Base-by-base conservation (phyloP, 176 grass and related monocot genomes). In the Musa schizocarpa region DNA sequence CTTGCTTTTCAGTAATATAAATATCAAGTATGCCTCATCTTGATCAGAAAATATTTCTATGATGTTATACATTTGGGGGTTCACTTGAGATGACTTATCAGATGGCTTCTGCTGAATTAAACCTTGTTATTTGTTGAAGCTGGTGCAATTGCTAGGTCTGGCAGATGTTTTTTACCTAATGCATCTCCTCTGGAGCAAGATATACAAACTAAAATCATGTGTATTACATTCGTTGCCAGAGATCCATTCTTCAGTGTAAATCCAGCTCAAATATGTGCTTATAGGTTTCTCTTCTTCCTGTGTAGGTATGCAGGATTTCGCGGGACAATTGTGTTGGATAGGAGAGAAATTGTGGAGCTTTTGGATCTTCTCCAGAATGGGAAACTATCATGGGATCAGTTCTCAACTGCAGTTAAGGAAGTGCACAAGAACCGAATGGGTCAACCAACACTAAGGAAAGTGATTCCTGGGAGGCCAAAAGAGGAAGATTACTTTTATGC, bases 401-500 rank as follows among this genome's bases (percentile, higher is more conserved):
- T 94, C 74, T 89, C 84, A 53, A 67, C 64, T 74, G 83, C 95
- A 68, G 83, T 99, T 27, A 89, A 85, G 75, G 88, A 89, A 68
- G 74, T 94, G 73, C 88, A 99, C 48, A 86, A 82, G 76, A 79
- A 82, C 16, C 86, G 84, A 84, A 99, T 91, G 88, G 89, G 95
- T 71, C 86, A 94, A 50, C 95, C 88, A 11, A 87, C 76, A 58
- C 79, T 70, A 82, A 89, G 95, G 75, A 83, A 52, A 68, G 76
- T 86, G 59, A 70, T 99, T 43, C 65, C 75, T 0, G 88, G 88
- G 50, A 84, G 81, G 19, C 88, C 95, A n/a, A 99, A 99, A 82
- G 95, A 99, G 81, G 90, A 99, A 79, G 95, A 99, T 16, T 94
- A 94, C 86, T 91, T 94, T 74, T 99, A 99, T 84, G 88, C 95